Base-by-base conservation (phyloP, 164 flowering plant species). In the Nymphaea colorata region DNA sequence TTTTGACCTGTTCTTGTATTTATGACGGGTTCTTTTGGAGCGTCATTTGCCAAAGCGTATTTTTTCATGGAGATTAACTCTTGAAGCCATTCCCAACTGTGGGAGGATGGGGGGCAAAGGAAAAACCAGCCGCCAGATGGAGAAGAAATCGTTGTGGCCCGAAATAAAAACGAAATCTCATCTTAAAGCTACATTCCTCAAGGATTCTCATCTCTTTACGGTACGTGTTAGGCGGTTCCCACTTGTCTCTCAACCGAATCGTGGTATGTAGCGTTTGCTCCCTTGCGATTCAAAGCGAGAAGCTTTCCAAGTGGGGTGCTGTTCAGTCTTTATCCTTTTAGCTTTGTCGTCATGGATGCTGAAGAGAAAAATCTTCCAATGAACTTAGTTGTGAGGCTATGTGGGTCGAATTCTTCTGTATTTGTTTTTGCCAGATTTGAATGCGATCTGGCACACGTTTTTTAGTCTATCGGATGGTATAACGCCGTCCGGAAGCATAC, bases 141-240 rank as follows among this genome's bases (percentile, higher is more conserved):
- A 61, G 17, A 79, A 74, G 71, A 74, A 74, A 68, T 41, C 67
- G 5, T 76, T 72, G 64, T 93, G 96, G 98, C 96, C 96, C 8
- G 59, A 69, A 42, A 75, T 90, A 69, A 89, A 83, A 76, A 81
- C 89, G 42, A 91, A 93, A 64, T 68, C 64, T 5, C 74, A 86
- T 75, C 87, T 93, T 69, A 83, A 77, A 42, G 61, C 83, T n/a
- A 78, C 69, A 71, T 85, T 64, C 71, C 86, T 91, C 78, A 87
- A 84, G 79, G 88, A 79, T 14, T 67, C 64, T 64, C 82, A 89
- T 83, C 90, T 93, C 66, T 84, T 93, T 74, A 92, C 93, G 67
- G 95, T 92, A 79, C 25, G 75, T 4, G 44, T 53, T 66, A 25
- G 42, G 7, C 41, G 65, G 43, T 67, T 51, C 8, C 45, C n/a